Conservation (phyloP, 2,329 filamentous ascomycete genomes). For the Monilinia laxa region DNA sequence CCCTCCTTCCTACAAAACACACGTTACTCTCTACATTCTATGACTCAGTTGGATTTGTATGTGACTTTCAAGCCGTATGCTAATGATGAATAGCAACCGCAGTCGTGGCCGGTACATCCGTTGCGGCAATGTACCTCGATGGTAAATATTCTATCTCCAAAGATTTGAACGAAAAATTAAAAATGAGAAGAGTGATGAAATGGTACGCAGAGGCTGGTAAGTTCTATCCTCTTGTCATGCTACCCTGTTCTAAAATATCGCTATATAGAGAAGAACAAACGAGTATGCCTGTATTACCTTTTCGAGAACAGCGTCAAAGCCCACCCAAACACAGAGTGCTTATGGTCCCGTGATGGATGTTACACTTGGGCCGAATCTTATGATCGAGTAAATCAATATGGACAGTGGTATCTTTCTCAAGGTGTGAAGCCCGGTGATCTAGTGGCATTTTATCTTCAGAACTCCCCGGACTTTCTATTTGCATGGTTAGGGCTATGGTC, state of each 20-base stretch:
- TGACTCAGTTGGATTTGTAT: neutral
- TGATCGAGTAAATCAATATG: slow-evolving; percentile 58
- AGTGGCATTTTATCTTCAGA: slow-evolving; percentile 66
- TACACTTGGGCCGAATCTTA: slow-evolving; percentile 60
- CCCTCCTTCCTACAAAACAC: neutral
- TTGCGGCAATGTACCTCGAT: slow-evolving; percentile 60
- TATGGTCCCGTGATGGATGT: slow-evolving; percentile 65
- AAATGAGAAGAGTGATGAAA: slow-evolving; percentile 45
- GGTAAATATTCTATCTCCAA: slow-evolving; percentile 67
- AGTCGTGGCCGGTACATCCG: slow-evolving; percentile 42
- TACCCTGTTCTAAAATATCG: neutral
- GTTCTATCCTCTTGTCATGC: slow-evolving; percentile 26
- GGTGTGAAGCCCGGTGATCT: slow-evolving; percentile 60
- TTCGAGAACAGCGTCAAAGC: slow-evolving; percentile 57
- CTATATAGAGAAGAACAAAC: slow-evolving; percentile 43
- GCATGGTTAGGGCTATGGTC: slow-evolving; percentile 64
- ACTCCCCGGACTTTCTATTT: slow-evolving; percentile 66
- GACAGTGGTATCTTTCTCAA: slow-evolving; percentile 58
- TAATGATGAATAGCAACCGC: slow-evolving; percentile 29
- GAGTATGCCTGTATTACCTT: slow-evolving; percentile 63
- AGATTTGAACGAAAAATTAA: slow-evolving; percentile 54
- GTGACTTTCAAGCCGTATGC: neutral
- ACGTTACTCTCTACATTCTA: neutral
- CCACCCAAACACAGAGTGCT: slow-evolving; percentile 54
- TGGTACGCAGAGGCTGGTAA: slow-evolving; percentile 51